phyloP scores from a whole-genome alignment of 1,284 basidiomycete genomes.

The Fomitopsis schrenkii region DNA sequence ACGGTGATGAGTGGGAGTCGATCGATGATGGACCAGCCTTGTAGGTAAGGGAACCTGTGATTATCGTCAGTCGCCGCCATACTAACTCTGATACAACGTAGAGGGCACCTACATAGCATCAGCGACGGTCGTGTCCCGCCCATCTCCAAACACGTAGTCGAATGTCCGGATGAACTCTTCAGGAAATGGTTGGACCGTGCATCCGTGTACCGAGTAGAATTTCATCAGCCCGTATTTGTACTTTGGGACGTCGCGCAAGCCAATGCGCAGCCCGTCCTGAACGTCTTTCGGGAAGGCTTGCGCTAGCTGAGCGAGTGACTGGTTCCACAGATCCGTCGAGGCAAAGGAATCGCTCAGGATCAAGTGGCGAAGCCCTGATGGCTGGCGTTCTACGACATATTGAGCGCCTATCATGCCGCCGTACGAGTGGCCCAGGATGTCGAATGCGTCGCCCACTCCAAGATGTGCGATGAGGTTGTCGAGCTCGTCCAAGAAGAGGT shows the following conservation, averaged over 20 bases:
- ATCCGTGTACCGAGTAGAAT: slow-evolving; percentile 24
- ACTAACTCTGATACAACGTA: slow-evolving; percentile 18
- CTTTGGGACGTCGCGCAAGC: slow-evolving; percentile 20
- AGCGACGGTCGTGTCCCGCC: slow-evolving; percentile 18
- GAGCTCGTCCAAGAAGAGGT: slow-evolving; percentile 33
- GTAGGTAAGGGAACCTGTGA: slow-evolving; percentile 13
- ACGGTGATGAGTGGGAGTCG: slow-evolving; percentile 22
- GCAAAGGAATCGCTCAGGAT: slow-evolving; percentile 26
- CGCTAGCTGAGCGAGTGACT: slow-evolving; percentile 16
- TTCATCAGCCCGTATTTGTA: slow-evolving; percentile 23
- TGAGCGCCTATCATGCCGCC: slow-evolving; percentile 28
- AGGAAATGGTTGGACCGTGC: slow-evolving; percentile 22
- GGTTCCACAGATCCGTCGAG: slow-evolving; percentile 23
- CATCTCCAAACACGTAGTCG: slow-evolving; percentile 7
- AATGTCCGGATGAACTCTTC: slow-evolving; percentile 15
- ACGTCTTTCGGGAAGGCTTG: slow-evolving; percentile 22
- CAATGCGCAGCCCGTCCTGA: slow-evolving; percentile 19
- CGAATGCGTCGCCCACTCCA: slow-evolving; percentile 23
- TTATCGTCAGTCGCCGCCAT: slow-evolving; percentile 20
- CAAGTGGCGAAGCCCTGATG: slow-evolving; percentile 27
- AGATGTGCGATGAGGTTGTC: slow-evolving; percentile 27
- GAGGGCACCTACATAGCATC: slow-evolving; percentile 13
- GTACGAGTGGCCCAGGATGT: slow-evolving; percentile 34
- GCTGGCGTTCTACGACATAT: slow-evolving; percentile 20
- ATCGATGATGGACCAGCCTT: slow-evolving; percentile 26